These are phyloP conservation scores for Chalara sp. DNA, from an alignment of 2,329 filamentous ascomycete genomes.

Conservation along the genomic window DNA sequence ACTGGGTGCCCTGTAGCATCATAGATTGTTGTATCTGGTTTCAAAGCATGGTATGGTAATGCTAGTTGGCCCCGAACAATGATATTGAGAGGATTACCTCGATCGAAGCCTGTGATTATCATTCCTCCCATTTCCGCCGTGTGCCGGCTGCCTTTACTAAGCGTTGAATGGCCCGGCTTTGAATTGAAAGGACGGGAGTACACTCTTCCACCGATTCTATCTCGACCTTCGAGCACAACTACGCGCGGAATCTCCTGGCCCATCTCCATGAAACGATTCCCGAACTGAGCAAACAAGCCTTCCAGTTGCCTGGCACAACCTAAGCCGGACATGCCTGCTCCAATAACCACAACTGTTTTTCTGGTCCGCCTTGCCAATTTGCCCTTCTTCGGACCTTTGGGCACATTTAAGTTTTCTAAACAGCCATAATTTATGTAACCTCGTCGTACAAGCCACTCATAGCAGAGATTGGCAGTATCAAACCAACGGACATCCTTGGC, in stretches of 20 bases:
- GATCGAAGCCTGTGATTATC: conserved; percentile 95
- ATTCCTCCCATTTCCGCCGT: conserved; percentile 97
- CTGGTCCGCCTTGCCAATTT: conserved; percentile 39
- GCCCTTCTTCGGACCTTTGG: conserved; percentile 27
- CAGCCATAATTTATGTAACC: conserved; percentile 98
- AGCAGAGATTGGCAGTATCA: conserved; percentile 78
- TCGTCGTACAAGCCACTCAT: conserved; percentile 83
- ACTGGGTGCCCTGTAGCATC: conserved; percentile 75
- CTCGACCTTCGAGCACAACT: conserved; percentile 78
- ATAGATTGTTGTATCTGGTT: conserved; percentile 79
- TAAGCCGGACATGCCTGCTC: conserved; percentile 89
- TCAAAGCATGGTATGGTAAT: conserved; percentile 76
- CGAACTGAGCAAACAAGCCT: conserved; percentile 75
- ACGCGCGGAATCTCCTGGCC: conserved; percentile 68
- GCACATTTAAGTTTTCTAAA: conserved; percentile 52
- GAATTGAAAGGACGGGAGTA: conserved; percentile 69
- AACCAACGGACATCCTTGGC: conserved; percentile 85
- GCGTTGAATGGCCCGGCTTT: conserved; percentile 50
- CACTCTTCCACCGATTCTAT: conserved; percentile 82
- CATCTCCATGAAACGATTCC: conserved; percentile 54
- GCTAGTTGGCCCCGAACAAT: conserved; percentile 86
- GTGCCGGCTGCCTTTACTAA: conserved; percentile 52
- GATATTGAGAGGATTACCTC: conserved; percentile 88
- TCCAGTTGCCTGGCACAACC: conserved; percentile 90
- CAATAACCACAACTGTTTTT: conserved; percentile 78